Evolutionary conservation across 2,329 filamentous ascomycete species (phyloP).

Genomic region (Emmonsia crescens): DNA sequence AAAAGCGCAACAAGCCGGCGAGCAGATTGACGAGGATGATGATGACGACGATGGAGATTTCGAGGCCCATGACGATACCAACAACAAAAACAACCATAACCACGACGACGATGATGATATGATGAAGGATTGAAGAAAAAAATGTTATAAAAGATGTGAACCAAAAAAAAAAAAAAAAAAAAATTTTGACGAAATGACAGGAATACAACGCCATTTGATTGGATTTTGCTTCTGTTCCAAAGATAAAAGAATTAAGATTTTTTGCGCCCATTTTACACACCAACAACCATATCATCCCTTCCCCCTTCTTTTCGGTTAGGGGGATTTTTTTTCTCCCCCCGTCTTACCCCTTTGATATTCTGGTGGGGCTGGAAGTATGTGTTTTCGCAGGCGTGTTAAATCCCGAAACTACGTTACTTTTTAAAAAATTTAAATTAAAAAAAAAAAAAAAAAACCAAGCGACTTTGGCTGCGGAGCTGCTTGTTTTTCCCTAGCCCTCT

Average conservation of each 20-base stretch:
- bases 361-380: too few species aligned
- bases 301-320: too few species aligned
- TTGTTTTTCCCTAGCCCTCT: not conserved
- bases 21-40: conserved; percentile 51
- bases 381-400: too few species aligned
- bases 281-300: too few species aligned
- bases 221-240: not conserved
- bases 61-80: conserved; percentile 26
- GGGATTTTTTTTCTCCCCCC: not conserved
- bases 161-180: not conserved
- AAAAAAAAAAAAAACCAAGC: not conserved
- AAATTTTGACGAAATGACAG: not conserved
- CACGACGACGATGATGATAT: conserved; percentile 25
- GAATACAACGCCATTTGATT: not conserved
- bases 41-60: conserved; percentile 37
- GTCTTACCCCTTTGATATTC: too few species aligned
- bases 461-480: not conserved
- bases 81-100: conserved; percentile 22
- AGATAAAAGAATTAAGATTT: too few species aligned
- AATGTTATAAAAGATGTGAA: not conserved
- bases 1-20: conserved; percentile 69
- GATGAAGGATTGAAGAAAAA: conserved; percentile 1
- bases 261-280: too few species aligned
- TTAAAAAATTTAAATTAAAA: too few species aligned
- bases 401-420: too few species aligned